phyloP scores from a whole-genome alignment of 2,329 filamentous ascomycete genomes.

The Phialophora chinensis region DNA sequence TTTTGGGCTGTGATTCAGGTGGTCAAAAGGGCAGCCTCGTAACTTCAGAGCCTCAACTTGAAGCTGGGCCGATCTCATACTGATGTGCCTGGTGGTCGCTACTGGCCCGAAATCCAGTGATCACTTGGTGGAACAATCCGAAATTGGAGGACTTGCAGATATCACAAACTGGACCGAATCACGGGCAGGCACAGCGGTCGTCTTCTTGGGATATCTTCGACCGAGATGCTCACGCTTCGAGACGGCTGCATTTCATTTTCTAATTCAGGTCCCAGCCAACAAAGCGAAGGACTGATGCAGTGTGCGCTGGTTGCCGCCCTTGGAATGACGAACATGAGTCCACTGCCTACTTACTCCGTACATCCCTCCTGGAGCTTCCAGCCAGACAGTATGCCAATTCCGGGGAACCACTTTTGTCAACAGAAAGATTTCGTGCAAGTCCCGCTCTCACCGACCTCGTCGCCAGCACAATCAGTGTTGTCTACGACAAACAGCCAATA shows the following conservation, averaged over 20 bases:
- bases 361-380: background rate
- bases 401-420: background rate
- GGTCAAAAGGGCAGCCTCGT: background rate
- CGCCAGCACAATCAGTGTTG: background rate
- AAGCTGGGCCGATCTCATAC: background rate
- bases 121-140: constrained; percentile 25
- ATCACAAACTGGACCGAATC: constrained; percentile 15
- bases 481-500: background rate
- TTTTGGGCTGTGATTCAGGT: background rate
- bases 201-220: background rate
- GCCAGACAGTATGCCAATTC: background rate
- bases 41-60: background rate
- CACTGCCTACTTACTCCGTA: too few relatives aligned
- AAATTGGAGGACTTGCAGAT: constrained; percentile 22
- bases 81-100: background rate
- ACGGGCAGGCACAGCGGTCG: background rate
- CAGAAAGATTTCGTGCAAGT: background rate
- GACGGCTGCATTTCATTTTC: background rate
- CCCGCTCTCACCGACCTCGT: background rate
- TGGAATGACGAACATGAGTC: background rate
- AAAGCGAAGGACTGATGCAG: too few relatives aligned
- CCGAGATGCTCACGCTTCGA: background rate
- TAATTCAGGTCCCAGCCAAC: too few relatives aligned
- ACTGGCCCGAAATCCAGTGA: background rate
- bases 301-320: too few relatives aligned